phyloP scores from a whole-genome alignment of 108 stramenopile species.

The Nitzschia palea region DNA sequence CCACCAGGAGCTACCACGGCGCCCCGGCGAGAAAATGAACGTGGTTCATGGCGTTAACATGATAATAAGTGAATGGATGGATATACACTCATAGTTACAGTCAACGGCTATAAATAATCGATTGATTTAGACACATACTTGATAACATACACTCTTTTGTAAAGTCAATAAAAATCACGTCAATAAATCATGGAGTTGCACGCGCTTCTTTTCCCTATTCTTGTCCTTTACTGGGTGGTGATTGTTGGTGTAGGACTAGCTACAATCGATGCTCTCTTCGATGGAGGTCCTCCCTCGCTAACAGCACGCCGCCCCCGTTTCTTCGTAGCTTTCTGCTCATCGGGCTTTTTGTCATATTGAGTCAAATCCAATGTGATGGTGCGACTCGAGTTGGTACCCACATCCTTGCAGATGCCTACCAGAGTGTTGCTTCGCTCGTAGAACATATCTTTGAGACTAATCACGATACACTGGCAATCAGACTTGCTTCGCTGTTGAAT shows the following conservation, averaged over 20 bases:
- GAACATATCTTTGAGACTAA: conserved; percentile 98
- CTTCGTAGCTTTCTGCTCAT: conserved; percentile 3
- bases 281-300: conserved; percentile 26
- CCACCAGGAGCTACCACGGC: neutral
- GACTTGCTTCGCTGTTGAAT: conserved; percentile 85
- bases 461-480: conserved; percentile 98
- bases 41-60: conserved; percentile 29
- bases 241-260: conserved; percentile 23
- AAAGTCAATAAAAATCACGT: too few species aligned
- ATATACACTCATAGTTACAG: too few species aligned
- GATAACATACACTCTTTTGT: too few species aligned
- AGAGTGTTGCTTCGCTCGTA: conserved; percentile 88
- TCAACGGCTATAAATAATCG: too few species aligned
- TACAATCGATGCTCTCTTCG: conserved; percentile 11
- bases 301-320: conserved; percentile 19
- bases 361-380: conserved; percentile 84
- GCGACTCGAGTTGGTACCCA: conserved; percentile 74
- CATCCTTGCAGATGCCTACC: conserved; percentile 93
- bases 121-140: neutral
- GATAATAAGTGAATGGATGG: too few species aligned
- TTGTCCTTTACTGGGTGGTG: conserved; percentile 28
- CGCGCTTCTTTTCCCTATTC: too few species aligned
- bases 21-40: conserved; percentile 23
- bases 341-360: conserved; percentile 54
- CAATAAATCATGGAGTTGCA: too few species aligned